Base-by-base conservation (phyloP, 257 asterid genomes). In the Mitragyna speciosa region DNA sequence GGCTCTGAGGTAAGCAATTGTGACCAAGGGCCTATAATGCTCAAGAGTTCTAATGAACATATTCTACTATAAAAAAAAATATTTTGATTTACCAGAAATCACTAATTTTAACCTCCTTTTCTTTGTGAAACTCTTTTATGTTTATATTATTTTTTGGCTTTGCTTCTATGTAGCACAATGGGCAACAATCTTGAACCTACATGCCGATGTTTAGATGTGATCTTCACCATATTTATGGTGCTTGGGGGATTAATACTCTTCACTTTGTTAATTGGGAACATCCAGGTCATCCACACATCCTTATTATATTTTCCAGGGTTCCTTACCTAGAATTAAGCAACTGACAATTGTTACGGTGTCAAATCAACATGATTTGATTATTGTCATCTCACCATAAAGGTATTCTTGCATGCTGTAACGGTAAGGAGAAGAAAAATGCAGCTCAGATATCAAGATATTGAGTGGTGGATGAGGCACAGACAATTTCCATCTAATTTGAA, bases 401-500 rank as follows among this genome's bases (percentile, higher is more conserved):
- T 86, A 31, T 86, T 72, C 59, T 71, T 81, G 76, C 84, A 82
- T 67, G 82, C 89, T 48, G 83, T 79, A 43, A 79, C 78, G 78
- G 77, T 77, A 63, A 86, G 82, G 73, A 84, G 81, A 79, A 83
- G 83, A 49, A 70, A 77, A 61, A 82, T 86, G 87, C 89, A 86
- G 72, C 54, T 83, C 39, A 79, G 78, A 49, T 70, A 76, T 82
- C 51, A 84, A 17, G 82, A 79, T 39, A 76, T 82, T 24, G 86
- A 86, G 65, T 73, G 87, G 86, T 86, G 86, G 89, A 86, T 86
- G 89, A 79, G 76, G 71, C 86, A 36, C 49, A 76, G 86, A 79
- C 70, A 79, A 16, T 73, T 86, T 24, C 86, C 86, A 47, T 45
- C 63, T 11, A 79, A 47, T 63, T 67, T 86, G 65, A 76, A 74